Evolutionary conservation across 2,329 filamentous ascomycete species (phyloP), one percentile per base, ranked within the genome.

Genomic region (Calycina herbarum): DNA sequence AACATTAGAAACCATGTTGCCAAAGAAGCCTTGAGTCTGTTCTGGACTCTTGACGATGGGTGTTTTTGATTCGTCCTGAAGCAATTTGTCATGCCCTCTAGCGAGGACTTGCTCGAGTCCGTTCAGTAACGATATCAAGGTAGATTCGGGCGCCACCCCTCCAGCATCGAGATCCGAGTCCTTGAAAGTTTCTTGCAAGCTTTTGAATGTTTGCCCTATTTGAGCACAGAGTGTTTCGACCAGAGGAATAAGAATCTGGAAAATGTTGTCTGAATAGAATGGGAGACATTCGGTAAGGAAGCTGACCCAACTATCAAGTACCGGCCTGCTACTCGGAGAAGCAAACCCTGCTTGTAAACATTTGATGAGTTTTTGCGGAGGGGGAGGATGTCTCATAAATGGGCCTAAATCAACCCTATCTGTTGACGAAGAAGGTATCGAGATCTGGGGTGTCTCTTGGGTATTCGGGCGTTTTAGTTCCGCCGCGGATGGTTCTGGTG

Each of bases 91-190:
- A 77, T 99, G 95, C 4, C 90, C 93, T 72, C 89, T 87, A 20
- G 94, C 94, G 65, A 99, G 82, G 29, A 97, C 89, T 73, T 96
- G 93, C 77, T 99, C 95, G 1, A 99, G 83, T 0, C 93, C 95
- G 69, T 96, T 94, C n/a, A 99, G 82, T 1, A 99, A 82, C n/a
- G 90, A 89, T 59, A 96, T 92, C 0, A 94, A 79, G 0, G 90
- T 91, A 0, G 90, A 85, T 77, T 92, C 93, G 5, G 85, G 92
- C 60, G 80, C 83, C 71, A 77, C 79, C 2, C 73, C 69, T 20
- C 65, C 66, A 3, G 68, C 54, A 56, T 63, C 59, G 68, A 76
- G 60, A 62, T 78, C 73, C 70, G 68, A 70, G 57, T 80, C 71
- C 77, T 80, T 79, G 72, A 94, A 94, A 0, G 87, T 86, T 10